Evolutionary conservation across 108 stramenopile species (phyloP).

Genomic region (Pseudonitzschia pungens): DNA sequence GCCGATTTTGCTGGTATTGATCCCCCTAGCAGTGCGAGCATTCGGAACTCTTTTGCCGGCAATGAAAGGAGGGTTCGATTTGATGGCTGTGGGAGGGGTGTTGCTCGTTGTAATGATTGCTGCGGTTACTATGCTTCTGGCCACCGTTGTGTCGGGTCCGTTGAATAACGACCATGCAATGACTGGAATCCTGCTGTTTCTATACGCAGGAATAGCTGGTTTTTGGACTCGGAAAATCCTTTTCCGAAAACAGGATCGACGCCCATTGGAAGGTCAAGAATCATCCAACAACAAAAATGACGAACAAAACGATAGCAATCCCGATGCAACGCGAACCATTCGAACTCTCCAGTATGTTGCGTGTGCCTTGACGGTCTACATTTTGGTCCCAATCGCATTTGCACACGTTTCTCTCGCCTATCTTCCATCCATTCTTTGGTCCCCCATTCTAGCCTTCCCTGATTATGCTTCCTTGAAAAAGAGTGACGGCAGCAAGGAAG

Average conservation of each 20-base stretch:
- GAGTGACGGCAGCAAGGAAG: background rate
- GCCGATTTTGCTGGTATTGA: constrained; percentile 65
- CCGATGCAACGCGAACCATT: background rate
- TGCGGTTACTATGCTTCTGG: constrained; percentile 5
- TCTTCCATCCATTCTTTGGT: constrained; percentile 70
- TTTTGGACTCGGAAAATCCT: constrained; percentile 6
- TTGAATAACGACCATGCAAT: background rate
- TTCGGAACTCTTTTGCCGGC: constrained; percentile 56
- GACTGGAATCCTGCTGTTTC: constrained; percentile 6
- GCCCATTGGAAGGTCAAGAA: background rate
- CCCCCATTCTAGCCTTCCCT: constrained; percentile 63
- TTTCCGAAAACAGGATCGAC: background rate
- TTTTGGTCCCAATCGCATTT: constrained; percentile 73
- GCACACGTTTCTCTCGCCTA: constrained; percentile 70
- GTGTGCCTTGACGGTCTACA: constrained; percentile 62
- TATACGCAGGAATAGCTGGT: constrained; percentile 6
- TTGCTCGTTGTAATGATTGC: constrained; percentile 13
- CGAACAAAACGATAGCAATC: background rate
- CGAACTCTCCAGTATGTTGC: constrained; percentile 55
- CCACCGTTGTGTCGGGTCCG: background rate
- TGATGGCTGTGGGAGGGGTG: constrained; percentile 35
- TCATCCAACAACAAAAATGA: background rate
- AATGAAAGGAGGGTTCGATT: constrained; percentile 43
- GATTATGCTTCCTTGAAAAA: constrained; percentile 23
- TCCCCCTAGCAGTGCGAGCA: constrained; percentile 71